A percentile compares a stretch with the other conserved stretches of the same genome.
Evolutionary conservation across 345 rosid genomes (phyloP).

Genomic region (Firmiana major): DNA sequence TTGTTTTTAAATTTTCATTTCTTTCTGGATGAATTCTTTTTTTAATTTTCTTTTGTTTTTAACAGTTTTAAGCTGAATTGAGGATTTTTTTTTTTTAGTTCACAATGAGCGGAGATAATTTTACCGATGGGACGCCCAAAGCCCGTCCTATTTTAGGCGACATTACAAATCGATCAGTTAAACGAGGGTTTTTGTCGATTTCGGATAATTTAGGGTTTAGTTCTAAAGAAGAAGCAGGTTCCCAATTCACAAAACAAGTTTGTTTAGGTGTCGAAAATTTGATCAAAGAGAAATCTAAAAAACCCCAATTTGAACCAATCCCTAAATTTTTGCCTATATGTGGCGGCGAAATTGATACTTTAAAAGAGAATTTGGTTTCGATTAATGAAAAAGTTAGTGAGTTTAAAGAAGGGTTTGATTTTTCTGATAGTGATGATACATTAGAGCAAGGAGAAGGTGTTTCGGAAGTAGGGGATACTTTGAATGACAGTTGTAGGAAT

Average conservation of each 20-base stretch:
- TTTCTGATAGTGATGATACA: conserved; percentile 24
- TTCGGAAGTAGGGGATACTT: conserved; percentile 25
- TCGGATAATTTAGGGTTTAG: conserved; percentile 30
- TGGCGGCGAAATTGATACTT: neutral
- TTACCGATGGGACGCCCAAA: conserved; percentile 17
- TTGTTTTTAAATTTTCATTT: neutral
- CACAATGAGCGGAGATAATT: conserved; percentile 54
- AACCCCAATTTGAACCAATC: conserved; percentile 12
- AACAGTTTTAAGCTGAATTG: neutral
- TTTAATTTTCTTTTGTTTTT: neutral
- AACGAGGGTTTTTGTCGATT: conserved; percentile 45
- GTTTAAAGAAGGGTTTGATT: conserved; percentile 24
- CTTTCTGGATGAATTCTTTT: neutral
- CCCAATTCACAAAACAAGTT: conserved; percentile 33
- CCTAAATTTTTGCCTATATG: conserved; percentile 14
- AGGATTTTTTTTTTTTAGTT: neutral
- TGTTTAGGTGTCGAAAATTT: conserved; percentile 45
- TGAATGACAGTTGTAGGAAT: conserved; percentile 32
- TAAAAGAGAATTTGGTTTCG: conserved; percentile 12
- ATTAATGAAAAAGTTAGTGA: conserved; percentile 27
- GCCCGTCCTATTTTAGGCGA: conserved; percentile 46
- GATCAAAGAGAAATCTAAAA: conserved; percentile 33
- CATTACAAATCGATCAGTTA: conserved; percentile 44
- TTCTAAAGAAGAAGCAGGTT: conserved; percentile 33
- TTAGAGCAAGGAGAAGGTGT: conserved; percentile 17